Evolutionary conservation across 2,329 filamentous ascomycete species (phyloP), one percentile per base, ranked within the genome.

Genomic region (Verruconis gallopava): DNA sequence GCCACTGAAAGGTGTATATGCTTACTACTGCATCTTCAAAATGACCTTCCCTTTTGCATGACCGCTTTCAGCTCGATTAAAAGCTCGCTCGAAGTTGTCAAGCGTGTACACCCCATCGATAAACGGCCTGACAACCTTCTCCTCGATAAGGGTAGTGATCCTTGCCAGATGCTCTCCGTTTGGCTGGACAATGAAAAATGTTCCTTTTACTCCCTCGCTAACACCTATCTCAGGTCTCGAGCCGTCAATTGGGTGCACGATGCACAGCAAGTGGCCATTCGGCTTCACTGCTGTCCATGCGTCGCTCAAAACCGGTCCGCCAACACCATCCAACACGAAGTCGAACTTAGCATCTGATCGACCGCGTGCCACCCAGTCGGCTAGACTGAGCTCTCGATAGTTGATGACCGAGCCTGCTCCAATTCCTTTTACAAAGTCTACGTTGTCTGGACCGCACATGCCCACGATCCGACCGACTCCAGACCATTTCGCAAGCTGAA

Each of bases 311-410:
- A 60, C 55, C 43, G 54, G 53, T 9, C 63, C 56, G 5, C 68
- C 67, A 28, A 65, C 54, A 38, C 57, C 63, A 50, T 69, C 66
- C 42, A 69, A 44, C 11, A 68, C 59, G 4, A 69, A 40, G 49
- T 69, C 65, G 18, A 66, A 61, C 42, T 57, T 55, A 4, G 47
- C 48, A 3, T 28, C 38, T 4, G 49, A 50, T 21, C 28, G 20
- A 3, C 28, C 39, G 4, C 17, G 13, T n/a, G 36, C 17, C 38
- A 15, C 12, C 11, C 21, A 14, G 5, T 32, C 36, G 18, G 18
- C 36, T 13, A 21, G 17, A 14, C 21, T 20, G 5, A 11, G 6
- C 21, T 17, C 17, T 11, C 36, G 18, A 15, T 21, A 12, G 47
- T 68, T 56, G 11, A 70, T 45, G 17, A 61, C 59, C 33, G 61